These are phyloP conservation scores for Sporisorium graminicola DNA, from an alignment of 1,284 basidiomycete genomes.

Conservation along the genomic window DNA sequence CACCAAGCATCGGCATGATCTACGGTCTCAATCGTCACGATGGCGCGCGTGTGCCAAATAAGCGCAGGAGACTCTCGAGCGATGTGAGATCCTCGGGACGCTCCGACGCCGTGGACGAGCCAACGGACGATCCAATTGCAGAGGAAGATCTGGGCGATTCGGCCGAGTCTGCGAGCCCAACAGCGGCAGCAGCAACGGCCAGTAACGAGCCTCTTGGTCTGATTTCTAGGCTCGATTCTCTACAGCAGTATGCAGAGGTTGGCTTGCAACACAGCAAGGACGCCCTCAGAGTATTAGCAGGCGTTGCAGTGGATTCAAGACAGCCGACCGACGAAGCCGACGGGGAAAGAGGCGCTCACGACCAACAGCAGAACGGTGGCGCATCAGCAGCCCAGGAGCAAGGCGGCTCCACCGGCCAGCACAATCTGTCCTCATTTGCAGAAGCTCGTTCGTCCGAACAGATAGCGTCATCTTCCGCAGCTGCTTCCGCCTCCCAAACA, in stretches of 20 bases:
- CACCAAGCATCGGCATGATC: conserved; percentile 53
- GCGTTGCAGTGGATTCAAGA: conserved; percentile 44
- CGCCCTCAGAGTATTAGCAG: conserved; percentile 49
- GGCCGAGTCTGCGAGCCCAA: conserved; percentile 22
- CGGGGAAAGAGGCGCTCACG: not conserved
- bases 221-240: conserved; percentile 31
- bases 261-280: conserved; percentile 52
- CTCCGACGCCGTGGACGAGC: not conserved
- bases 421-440: not conserved
- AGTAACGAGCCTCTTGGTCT: conserved; percentile 17
- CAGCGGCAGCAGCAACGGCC: not conserved
- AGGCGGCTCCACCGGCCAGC: not conserved
- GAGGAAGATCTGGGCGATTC: conserved; percentile 8
- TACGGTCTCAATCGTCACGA: conserved; percentile 48
- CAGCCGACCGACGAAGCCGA: conserved; percentile 20
- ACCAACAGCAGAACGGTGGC: not conserved
- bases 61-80: conserved; percentile 29
- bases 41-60: conserved; percentile 9
- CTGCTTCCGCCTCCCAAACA: not conserved
- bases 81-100: not conserved
- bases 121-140: conserved; percentile 8
- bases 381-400: not conserved
- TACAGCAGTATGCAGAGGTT: conserved; percentile 51
- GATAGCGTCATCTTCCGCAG: conserved; percentile 8
- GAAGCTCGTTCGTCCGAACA: conserved; percentile 15